Conservation (phyloP, 148 eudicot genomes). For the Dysphania ambrosioides region DNA sequence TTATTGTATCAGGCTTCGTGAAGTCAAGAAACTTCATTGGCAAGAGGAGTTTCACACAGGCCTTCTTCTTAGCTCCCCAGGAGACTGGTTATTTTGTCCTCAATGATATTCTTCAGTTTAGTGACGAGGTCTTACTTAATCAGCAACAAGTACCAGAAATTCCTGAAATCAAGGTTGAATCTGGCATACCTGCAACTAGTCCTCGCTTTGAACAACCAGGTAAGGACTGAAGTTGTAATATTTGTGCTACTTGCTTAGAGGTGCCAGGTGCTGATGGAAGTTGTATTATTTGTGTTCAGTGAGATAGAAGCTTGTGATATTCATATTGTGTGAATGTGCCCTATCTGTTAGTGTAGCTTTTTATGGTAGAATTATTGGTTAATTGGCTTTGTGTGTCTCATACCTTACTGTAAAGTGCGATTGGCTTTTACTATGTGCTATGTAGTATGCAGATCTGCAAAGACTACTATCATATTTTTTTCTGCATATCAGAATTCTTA, state of each 20-base stretch:
- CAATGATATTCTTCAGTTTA: slow-evolving; percentile 72
- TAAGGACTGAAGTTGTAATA: too few species aligned
- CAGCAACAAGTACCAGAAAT: slow-evolving; percentile 45
- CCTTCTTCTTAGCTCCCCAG: slow-evolving; percentile 89
- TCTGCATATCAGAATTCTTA: background rate
- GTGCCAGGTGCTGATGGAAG: too few species aligned
- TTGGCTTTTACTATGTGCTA: background rate
- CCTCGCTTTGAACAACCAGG: slow-evolving; percentile 64
- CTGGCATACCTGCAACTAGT: slow-evolving; percentile 46
- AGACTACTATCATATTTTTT: background rate
- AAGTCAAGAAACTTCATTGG: slow-evolving; percentile 50
- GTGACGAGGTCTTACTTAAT: slow-evolving; percentile 39
- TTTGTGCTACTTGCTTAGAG: too few species aligned
- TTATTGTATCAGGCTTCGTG: slow-evolving; percentile 69
- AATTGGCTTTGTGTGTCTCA: background rate
- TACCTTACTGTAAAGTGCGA: background rate
- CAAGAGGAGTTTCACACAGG: slow-evolving; percentile 68
- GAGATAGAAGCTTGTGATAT: background rate
- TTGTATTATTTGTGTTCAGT: background rate
- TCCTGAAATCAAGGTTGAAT: slow-evolving; percentile 52
- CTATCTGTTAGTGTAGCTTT: background rate
- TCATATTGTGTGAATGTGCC: background rate
- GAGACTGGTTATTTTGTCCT: slow-evolving; percentile 74
- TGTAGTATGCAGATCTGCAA: background rate
- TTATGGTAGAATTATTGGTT: background rate